Conservation (phyloP, 1,284 basidiomycete genomes). For the Apiotrichum akiyoshidainum region DNA sequence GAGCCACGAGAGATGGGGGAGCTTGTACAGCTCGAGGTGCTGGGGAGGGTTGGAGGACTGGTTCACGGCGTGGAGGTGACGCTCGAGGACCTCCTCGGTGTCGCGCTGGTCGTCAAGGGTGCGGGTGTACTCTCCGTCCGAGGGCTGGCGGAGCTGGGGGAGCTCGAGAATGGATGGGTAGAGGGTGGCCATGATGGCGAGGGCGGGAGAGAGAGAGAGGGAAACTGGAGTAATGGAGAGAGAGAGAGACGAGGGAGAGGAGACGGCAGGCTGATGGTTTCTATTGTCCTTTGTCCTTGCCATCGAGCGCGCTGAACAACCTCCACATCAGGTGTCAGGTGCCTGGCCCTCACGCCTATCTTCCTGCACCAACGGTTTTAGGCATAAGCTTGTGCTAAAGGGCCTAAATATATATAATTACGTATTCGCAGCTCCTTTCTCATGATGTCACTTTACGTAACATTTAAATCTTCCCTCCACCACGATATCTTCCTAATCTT, state of each 20-base stretch:
- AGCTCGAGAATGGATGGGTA: not conserved
- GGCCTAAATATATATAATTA: no score
- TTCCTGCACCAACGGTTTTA: no score
- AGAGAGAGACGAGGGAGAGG: not conserved
- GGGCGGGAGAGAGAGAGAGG: not conserved
- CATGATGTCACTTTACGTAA: no score
- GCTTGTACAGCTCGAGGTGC: constrained; percentile 8
- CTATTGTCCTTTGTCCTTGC: no score
- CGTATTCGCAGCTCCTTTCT: no score
- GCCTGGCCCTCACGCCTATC: no score
- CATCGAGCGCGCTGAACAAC: no score
- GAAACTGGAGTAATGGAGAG: not conserved
- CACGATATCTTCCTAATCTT: no score
- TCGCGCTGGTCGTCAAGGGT: constrained; percentile 65
- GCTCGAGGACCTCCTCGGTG: constrained; percentile 62
- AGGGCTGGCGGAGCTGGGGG: constrained; percentile 14
- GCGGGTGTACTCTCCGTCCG: constrained; percentile 60
- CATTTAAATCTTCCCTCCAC: no score
- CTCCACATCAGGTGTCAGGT: no score
- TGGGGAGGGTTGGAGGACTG: not conserved
- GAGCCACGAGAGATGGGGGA: constrained; percentile 42
- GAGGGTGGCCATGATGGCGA: not conserved
- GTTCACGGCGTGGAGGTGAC: constrained; percentile 9
- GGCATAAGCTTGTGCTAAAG: no score
- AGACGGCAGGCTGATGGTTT: no score